Evolutionary conservation across 1,284 basidiomycete species (phyloP).

Genomic region (Boletus semigastroideus): DNA sequence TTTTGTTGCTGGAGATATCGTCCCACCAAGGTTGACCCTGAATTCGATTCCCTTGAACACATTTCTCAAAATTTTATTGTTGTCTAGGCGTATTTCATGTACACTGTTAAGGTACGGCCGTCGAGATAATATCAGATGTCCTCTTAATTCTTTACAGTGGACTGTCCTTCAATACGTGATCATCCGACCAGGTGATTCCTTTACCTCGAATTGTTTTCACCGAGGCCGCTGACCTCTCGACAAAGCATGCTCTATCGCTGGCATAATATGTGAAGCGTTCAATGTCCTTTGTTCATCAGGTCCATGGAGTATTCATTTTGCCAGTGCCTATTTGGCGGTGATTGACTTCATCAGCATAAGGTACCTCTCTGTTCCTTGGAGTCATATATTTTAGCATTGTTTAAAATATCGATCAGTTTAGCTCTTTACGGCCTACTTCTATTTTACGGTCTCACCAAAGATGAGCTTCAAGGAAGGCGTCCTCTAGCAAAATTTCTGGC

Average conservation of each 20-base stretch:
- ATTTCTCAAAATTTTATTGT: conserved; percentile 5
- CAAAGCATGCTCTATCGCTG: conserved; percentile 55
- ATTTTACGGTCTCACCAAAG: conserved; percentile 80
- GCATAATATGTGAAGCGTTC: conserved; percentile 70
- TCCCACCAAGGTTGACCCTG: conserved; percentile 65
- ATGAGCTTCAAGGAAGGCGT: conserved; percentile 71
- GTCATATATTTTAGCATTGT: neutral
- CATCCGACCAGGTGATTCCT: conserved; percentile 59
- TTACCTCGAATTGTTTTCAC: conserved; percentile 25
- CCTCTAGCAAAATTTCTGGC: conserved; percentile 81
- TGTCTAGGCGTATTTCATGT: conserved; percentile 78
- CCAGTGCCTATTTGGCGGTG: conserved; percentile 68
- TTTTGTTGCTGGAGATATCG: conserved; percentile 77
- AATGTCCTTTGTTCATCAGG: conserved; percentile 67
- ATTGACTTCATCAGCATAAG: conserved; percentile 80
- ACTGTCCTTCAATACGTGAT: conserved; percentile 83
- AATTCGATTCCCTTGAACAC: neutral
- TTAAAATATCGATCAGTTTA: conserved; percentile 43
- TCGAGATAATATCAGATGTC: neutral
- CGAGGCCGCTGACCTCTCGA: conserved; percentile 18
- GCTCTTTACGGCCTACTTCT: conserved; percentile 78
- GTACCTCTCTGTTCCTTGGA: conserved; percentile 36
- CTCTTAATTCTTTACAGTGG: conserved; percentile 49
- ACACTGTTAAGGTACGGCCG: conserved; percentile 69
- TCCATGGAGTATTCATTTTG: conserved; percentile 61